Evolutionary conservation across 1,139 yeast species (phyloP), one percentile per base, ranked within the genome.

Genomic region (Sugiyamaella sp.): DNA sequence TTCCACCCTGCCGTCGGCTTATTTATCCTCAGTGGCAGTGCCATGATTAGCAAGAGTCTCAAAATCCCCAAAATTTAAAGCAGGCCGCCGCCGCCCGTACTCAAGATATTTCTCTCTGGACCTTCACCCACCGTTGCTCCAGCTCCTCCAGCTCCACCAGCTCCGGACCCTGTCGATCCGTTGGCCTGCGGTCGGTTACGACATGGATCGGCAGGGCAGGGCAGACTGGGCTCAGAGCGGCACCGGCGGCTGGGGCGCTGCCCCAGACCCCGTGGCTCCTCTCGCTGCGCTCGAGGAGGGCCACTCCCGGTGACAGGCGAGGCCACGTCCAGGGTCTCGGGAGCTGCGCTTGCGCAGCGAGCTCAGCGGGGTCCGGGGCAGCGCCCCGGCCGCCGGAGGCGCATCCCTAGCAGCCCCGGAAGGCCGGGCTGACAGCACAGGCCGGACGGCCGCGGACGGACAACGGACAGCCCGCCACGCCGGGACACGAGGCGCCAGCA

Each of bases 11-110:
- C 86, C 19, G 79, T 82, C 12, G 61, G 80, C 19, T 73, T 85
- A 4, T 93, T 89, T 70, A 74, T 84, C 58, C 55, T 87, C 21
- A 93, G 89, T 63, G 99, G 99, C 8, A 86, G 93, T 71, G 88
- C 89, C 51, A 90, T 91, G 83, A 89, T 93, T 58, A 86, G 96
- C 57, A 93, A 93, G 76, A 85, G 93, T 54, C 79, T 93, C 61
- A 87, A 86, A 67, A 87, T 93, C 62, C 98, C 98, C 58, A 93
- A 93, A 71, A 88, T 91, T 60, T 89, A 74, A 46, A 27, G 9
- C n/a, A n/a, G n/a, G n/a, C n/a, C n/a, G n/a, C n/a, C 12, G 10
- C 32, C 32, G 10, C 32, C 12, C 10, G 32, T 25, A 25, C 12
- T 9, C 9, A 27, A 27, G 10, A n/a, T 9, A n/a, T 27, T 27